Evolutionary conservation across 352 stramenopile species (phyloP), one percentile per base, ranked within the genome.

Genomic region (Hyaloperonospora brassicae): DNA sequence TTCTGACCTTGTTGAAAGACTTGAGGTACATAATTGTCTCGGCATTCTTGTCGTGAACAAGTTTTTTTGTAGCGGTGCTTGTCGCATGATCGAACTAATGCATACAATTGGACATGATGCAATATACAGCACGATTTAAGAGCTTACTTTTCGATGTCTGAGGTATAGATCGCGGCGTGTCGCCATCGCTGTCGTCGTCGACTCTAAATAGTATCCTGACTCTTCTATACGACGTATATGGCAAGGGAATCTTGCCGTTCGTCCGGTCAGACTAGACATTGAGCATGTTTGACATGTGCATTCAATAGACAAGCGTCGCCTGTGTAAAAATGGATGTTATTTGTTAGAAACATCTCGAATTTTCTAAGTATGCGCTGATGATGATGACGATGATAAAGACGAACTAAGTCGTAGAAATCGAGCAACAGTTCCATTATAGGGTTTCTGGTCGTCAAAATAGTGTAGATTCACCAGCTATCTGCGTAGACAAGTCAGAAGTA

Each of bases 1-100:
- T 27, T 67, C 77, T 2, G 90, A 89, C 56, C 56, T 91, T 39
- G 70, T 93, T 27, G 73, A 94, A 62, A 72, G 86, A 34, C 68
- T 91, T 13, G 84, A 94, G 54, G 86, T 84, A 2, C 81, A 93
- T 36, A 86, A 93, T 61, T 95, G 86, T 42, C 56, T 93, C 13
- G 84, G 84, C n/a, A 91, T 92, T 34, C 62, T 94, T 4, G 82
- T 92, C 70, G 80, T 93, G 71, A 61, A 72, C 50, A n/a, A 31
- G 21, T 30, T 41, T 14, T 27, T 30, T n/a, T 13, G 17, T 50
- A 17, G 14, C 8, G 43, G 17, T 36, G 6, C 12, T 2, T 11
- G 12, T 14, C 10, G 21, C 5, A 52, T 38, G 14, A 8, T 50
- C 30, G 48, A 38, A 43, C 1, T 31, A 41, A 44, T 41, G 39